Conservation (phyloP, 1,284 basidiomycete species). For the Apiotrichum mycotoxinovorans region DNA sequence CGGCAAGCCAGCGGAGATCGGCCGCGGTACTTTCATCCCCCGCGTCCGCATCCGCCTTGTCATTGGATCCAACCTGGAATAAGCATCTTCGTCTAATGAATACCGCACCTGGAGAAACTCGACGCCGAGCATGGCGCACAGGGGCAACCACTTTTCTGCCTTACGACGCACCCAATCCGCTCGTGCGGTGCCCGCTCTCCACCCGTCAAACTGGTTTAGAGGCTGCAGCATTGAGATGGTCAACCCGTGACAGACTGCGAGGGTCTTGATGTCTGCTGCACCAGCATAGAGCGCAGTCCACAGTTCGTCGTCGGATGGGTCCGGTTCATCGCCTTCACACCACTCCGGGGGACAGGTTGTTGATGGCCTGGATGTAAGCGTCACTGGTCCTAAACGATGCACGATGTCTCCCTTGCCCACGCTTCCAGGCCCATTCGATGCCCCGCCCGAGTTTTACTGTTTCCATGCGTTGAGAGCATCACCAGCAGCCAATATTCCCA, state of each 20-base stretch:
- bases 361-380: neutral
- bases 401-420: no score
- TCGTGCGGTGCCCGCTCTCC: slow-evolving; percentile 5
- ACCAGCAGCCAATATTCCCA: no score
- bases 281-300: slow-evolving; percentile 14
- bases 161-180: slow-evolving; percentile 11
- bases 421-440: no score
- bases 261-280: slow-evolving; percentile 1
- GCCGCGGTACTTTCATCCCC: slow-evolving; percentile 8
- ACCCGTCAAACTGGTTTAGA: slow-evolving; percentile 20
- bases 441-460: no score
- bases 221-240: slow-evolving; percentile 15
- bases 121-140: slow-evolving; percentile 8
- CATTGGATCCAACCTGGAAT: slow-evolving; percentile 6
- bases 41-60: slow-evolving; percentile 17
- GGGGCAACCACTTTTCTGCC: slow-evolving; percentile 14
- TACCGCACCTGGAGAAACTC: slow-evolving; percentile 16
- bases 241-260: slow-evolving; percentile 9
- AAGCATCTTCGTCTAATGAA: no score
- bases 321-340: slow-evolving; percentile 18
- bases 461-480: no score
- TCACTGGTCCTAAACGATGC: no score
- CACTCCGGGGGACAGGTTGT: slow-evolving; percentile 10
- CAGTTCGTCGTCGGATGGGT: slow-evolving; percentile 11
- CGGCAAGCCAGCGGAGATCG: slow-evolving; percentile 22